Base-by-base conservation (phyloP, 306 rosid species). In the Luffa aegyptiaca region DNA sequence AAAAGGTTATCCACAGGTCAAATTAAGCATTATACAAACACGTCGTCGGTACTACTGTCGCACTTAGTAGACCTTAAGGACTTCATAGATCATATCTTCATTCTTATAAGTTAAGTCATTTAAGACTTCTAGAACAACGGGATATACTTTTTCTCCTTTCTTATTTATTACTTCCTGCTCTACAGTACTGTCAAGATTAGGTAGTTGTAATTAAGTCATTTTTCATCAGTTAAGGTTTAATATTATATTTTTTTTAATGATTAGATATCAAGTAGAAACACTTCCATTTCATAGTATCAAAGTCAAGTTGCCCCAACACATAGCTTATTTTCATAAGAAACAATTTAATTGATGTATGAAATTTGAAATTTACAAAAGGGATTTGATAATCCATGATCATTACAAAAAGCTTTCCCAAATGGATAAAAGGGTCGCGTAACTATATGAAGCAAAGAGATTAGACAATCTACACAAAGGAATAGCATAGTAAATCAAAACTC, bases 1-100 rank as follows among this genome's bases (percentile, higher is more conserved):
- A 81, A 84, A 83, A 66, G 81, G 51, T 16, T 26, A 53, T 58
- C 70, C 51, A 75, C 74, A 44, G 42, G 20, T 64, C 70, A n/a
- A 41, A 71, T 52, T 16, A 56, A 21, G 76, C 76, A 70, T 70
- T 37, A 66, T 66, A 17, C 72, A 65, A 17, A 36, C 72, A 37
- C 45, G 16, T 17, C 7, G 6, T 57, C 6, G 63, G 63, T 65
- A 31, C 16, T 63, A 17, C 9, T 62, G 8, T 35, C 33, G 45
- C 2, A 65, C 72, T 65, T 63, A 3, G 70, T 35, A 63, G 10
- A 13, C n/a, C 35, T 59, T 26, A 10, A 26, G 36, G 36, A 59
- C 65, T 9, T 10, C 65, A 26, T 59, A 26, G 65, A 21, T 61
- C 66, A 59, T 26, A 10, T 61, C 41, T 26, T 61, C 41, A 21